phyloP scores from a whole-genome alignment of 1,284 basidiomycete genomes.

The Coniferiporia sulphurascens region DNA sequence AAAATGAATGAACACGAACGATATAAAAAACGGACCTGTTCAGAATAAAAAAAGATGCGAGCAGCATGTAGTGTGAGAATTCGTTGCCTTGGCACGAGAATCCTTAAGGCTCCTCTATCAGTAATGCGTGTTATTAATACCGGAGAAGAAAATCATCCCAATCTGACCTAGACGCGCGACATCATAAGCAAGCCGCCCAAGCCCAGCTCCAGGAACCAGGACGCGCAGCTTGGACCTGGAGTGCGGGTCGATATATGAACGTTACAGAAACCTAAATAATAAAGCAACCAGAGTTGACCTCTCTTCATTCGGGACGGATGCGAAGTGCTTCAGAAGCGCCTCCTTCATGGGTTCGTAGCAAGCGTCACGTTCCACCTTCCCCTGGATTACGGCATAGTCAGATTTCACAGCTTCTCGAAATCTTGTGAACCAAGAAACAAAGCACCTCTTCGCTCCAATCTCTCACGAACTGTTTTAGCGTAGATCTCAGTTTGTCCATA shows the following conservation, averaged over 20 bases:
- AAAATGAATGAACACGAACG: neutral
- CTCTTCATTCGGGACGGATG: slow-evolving; percentile 46
- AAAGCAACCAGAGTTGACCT: slow-evolving; percentile 35
- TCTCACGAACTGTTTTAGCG: slow-evolving; percentile 84
- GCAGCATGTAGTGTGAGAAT: slow-evolving; percentile 91
- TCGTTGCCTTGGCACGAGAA: slow-evolving; percentile 90
- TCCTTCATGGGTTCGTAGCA: slow-evolving; percentile 80
- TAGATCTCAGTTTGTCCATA: slow-evolving; percentile 86
- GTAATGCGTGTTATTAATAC: neutral
- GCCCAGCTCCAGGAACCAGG: slow-evolving; percentile 83
- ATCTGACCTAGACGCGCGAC: slow-evolving; percentile 71
- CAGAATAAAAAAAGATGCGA: slow-evolving; percentile 78
- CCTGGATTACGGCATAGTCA: slow-evolving; percentile 38
- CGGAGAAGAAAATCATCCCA: neutral
- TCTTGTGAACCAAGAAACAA: slow-evolving; percentile 9
- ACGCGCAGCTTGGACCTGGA: slow-evolving; percentile 58
- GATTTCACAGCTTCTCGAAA: neutral
- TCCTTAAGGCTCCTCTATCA: slow-evolving; percentile 40
- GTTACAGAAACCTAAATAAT: slow-evolving; percentile 6
- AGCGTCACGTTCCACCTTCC: slow-evolving; percentile 66
- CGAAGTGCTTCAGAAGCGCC: slow-evolving; percentile 64
- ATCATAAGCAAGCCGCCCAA: slow-evolving; percentile 84
- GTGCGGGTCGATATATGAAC: slow-evolving; percentile 5
- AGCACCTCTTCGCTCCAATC: slow-evolving; percentile 85
- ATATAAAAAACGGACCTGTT: slow-evolving; percentile 52